Evolutionary conservation across 495 filamentous ascomycete species (phyloP), one percentile per base, ranked within the genome.

Genomic region (Penicillium manginii): DNA sequence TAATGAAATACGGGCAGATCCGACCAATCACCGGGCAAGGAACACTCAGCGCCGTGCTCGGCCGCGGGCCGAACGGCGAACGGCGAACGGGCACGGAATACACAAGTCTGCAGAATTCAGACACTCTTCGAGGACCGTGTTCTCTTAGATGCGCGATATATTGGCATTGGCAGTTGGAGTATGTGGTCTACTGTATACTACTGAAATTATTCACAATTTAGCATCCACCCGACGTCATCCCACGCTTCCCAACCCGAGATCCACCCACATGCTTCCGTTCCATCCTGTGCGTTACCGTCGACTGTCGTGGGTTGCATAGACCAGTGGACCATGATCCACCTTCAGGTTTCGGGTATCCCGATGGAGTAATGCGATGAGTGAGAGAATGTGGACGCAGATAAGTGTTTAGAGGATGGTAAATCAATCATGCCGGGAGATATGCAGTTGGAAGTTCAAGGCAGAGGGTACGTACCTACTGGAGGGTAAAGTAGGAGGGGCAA

Each of bases 241-340:
- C 45, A 47, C 22, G 45, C 45, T 47, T 26, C 22, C 45, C 26
- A 19, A 47, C 45, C 45, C 45, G 45, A 47, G 45, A 47, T 47
- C 45, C 45, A 47, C 45, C 45, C 45, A 47, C 45, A 47, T 47
- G 45, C 45, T 47, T 47, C 45, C 45, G 45, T 26, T 23, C 45
- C 45, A 47, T 23, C 21, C 45, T 47, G 45, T 47, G 45, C 45
- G 32, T 47, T 50, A 19, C 17, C 43, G 29, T 17, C 54, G 31
- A 50, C 45, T 45, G 18, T 57, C 46, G 18, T 21, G 32, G 54
- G 54, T 57, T 57, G 46, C 54, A 57, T 57, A 39, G 17, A 35
- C 18, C 47, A 46, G 54, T 57, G 54, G 54, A 29, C 54, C 54
- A 50, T 29, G 54, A 57, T 57, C 54, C 54, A 57, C 54, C 46